Evolutionary conservation across 495 filamentous ascomycete species (phyloP), one percentile per base, ranked within the genome.

Genomic region (Daldinia loculata): DNA sequence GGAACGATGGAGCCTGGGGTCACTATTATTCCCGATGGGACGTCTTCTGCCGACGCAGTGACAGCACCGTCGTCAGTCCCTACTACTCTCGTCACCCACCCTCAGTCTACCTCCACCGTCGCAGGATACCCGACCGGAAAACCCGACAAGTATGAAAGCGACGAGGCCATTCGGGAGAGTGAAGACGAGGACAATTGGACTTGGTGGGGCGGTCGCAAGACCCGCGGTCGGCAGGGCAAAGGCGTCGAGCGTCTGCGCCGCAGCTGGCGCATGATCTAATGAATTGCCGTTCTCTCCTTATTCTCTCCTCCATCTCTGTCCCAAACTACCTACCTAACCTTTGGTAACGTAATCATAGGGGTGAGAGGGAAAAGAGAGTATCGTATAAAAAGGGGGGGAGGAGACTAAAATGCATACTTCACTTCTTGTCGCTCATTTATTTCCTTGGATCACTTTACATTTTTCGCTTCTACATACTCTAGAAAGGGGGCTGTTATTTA

Each of bases 381-480:
- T 61, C 61, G 70, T 72, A 69, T 61, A 71, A 69, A 72, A 62
- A 43, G 29, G 61, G 56, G 19, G 19, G 38, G 36, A 61, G 39
- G 17, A 48, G 32, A 38, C 27, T 12, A 43, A 36, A 67, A 67
- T 61, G 71, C 43, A 74, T 70, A 70, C 30, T 74, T 67, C 29
- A 70, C 43, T 74, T 70, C 66, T 70, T 32, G 62, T 59, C 66
- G 41, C 61, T 74, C 71, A 61, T 56, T 72, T n/a, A n/a, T 58
- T 68, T 3, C 3, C n/a, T 45, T 34, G 14, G 15, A 65, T 29
- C 24, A 48, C 50, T 56, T 62, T 19, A 5, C 39, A 11, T 63
- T 45, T 59, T 38, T 58, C 50, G 24, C 29, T 63, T 69, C 38
- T 60, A 19, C 53, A 56, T 56, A 48, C 43, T 48, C 43, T 48